These are phyloP conservation scores for Trichoderma guizhouense DNA, from an alignment of 2,329 filamentous ascomycete species.

Conservation along the genomic window DNA sequence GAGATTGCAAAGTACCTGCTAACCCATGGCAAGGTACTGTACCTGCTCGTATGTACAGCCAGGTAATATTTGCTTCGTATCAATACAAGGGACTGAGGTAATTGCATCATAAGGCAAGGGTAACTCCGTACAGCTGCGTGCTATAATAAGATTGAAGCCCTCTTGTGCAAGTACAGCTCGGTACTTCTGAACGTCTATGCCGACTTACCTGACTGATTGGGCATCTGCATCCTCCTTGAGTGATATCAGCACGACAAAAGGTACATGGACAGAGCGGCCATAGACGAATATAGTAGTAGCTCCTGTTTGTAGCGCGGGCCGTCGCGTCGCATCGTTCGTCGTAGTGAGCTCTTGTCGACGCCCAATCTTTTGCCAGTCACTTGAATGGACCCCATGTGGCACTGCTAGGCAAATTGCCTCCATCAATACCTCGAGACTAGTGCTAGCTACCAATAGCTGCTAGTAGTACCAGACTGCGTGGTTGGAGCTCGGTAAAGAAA, in stretches of 20 bases:
- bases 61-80: neutral
- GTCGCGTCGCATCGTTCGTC: neutral
- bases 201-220: no score
- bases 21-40: neutral
- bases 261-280: neutral
- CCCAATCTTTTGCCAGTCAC: neutral
- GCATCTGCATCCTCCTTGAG: neutral
- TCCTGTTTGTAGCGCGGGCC: slow-evolving; percentile 5
- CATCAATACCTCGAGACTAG: neutral
- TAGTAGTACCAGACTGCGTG: neutral
- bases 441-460: neutral
- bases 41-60: neutral
- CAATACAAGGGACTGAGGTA: neutral
- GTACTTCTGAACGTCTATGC: neutral
- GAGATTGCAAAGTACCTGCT: neutral
- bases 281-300: neutral
- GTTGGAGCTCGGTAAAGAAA: neutral
- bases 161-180: neutral
- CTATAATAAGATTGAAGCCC: neutral
- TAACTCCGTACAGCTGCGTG: neutral
- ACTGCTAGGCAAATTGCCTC: neutral
- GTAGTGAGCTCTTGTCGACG: neutral
- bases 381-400: neutral
- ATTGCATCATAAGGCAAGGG: slow-evolving; percentile 7
- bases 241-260: neutral